These are phyloP conservation scores for Mortierella sp. DNA, from an alignment of 371 early-diverging fungal species.

Conservation along the genomic window DNA sequence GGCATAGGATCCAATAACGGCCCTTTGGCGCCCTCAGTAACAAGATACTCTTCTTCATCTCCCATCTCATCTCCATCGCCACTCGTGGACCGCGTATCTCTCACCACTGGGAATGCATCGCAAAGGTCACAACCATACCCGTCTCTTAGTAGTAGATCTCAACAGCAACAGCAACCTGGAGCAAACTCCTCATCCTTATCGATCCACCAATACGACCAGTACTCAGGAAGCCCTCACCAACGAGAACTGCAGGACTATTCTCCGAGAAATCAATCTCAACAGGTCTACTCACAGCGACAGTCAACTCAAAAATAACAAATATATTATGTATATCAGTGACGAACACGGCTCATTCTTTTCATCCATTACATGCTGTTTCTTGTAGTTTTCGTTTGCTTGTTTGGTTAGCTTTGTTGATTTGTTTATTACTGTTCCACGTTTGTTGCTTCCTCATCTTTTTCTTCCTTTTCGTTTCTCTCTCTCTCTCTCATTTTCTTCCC, in stretches of 20 bases:
- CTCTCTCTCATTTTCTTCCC: neutral
- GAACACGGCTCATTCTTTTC: neutral
- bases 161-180: neutral
- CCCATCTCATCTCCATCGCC: neutral
- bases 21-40: neutral
- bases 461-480: neutral
- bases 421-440: neutral
- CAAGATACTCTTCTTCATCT: slow-evolving; percentile 1
- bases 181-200: neutral
- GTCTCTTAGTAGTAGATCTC: slow-evolving; percentile 8
- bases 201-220: slow-evolving; percentile 8
- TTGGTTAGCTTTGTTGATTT: neutral
- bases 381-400: neutral
- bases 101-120: slow-evolving; percentile 27
- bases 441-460: neutral
- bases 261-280: neutral
- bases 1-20: neutral
- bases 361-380: neutral
- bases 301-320: neutral
- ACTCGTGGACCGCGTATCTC: slow-evolving; percentile 35
- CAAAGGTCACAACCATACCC: slow-evolving; percentile 25
- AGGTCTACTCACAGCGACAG: neutral
- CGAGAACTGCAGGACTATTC: slow-evolving; percentile 9
- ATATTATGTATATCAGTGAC: neutral
- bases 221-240: slow-evolving; percentile 15